Evolutionary conservation across 1,139 yeast species (phyloP), one percentile per base, ranked within the genome.

Genomic region (Scheffersomyces parashehatae): DNA sequence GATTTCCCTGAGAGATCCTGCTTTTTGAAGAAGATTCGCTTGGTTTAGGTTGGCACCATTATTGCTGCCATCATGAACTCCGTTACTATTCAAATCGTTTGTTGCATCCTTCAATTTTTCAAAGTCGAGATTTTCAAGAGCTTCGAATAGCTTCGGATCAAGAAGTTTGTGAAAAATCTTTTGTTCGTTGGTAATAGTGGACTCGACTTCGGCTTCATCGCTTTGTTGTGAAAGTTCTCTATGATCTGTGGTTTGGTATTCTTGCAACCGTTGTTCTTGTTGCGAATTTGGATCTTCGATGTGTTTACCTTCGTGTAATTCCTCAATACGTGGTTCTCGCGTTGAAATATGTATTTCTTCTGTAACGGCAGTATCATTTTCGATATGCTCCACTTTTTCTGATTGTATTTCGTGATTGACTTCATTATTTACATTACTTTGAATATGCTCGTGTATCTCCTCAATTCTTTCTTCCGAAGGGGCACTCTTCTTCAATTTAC

Each of bases 101-200:
- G 60, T 49, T 8, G 55, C 56, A 33, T 57, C 60, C 49, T 61
- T 59, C 51, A 65, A 55, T 46, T 59, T 58, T 32, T 63, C 65
- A 37, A 63, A 54, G 49, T 65, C 67, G 40, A 64, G 47, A 32
- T 52, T 60, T 41, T 64, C 64, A 37, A 65, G 50, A 1, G 67
- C 68, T 44, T 63, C 65, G 38, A 63, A 56, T 29, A 67, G 52
- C 40, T 62, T 60, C 2, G 71, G 70, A 46, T 65, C 69, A 36
- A 66, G 56, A 24, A 65, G 48, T 43, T 61, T 62, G 35, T 60
- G 54, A 46, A 64, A 58, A 8, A 52, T 42, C 35, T 50, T 41
- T 29, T 49, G 51, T 24, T 48, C 52, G 29, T 44, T 44, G 5
- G 49, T 29, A 14, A 14, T 14, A 12, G 42, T 45, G 15, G 44